Conservation (phyloP, 441 rosid genomes). For the Aleurites moluccanus region DNA sequence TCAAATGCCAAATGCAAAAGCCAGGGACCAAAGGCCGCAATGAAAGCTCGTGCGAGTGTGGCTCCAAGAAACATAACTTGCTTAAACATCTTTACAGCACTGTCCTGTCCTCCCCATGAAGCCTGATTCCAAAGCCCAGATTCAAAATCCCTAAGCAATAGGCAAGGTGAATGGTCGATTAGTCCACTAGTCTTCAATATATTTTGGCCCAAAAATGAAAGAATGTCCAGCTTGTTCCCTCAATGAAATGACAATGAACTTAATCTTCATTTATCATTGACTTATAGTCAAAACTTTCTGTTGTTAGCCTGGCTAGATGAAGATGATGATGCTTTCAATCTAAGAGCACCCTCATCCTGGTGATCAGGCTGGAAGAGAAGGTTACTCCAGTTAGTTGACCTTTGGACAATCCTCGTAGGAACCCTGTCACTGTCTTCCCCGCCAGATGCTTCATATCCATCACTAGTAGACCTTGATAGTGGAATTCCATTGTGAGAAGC, state of each 20-base stretch:
- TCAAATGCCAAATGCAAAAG: conserved; percentile 23
- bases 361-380: conserved; percentile 50
- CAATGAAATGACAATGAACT: conserved; percentile 19
- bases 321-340: conserved; percentile 52
- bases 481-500: conserved; percentile 62
- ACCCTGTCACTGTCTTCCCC: conserved; percentile 98
- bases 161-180: conserved; percentile 22
- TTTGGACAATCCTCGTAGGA: conserved; percentile 69
- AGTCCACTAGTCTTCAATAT: conserved; percentile 11
- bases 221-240: conserved; percentile 33
- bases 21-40: conserved; percentile 8
- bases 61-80: not conserved
- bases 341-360: conserved; percentile 48
- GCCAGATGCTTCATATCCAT: conserved; percentile 98
- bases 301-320: conserved; percentile 43
- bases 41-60: conserved; percentile 3
- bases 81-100: conserved; percentile 24
- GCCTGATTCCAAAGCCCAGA: conserved; percentile 22
- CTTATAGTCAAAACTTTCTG: conserved; percentile 44
- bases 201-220: conserved; percentile 46
- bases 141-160: conserved; percentile 15
- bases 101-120: conserved; percentile 19
- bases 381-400: conserved; percentile 61
- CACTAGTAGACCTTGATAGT: conserved; percentile 87
- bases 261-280: conserved; percentile 13